These are phyloP conservation scores for Striga hermonthica DNA, from an alignment of 305 asterid species.

Conservation along the genomic window DNA sequence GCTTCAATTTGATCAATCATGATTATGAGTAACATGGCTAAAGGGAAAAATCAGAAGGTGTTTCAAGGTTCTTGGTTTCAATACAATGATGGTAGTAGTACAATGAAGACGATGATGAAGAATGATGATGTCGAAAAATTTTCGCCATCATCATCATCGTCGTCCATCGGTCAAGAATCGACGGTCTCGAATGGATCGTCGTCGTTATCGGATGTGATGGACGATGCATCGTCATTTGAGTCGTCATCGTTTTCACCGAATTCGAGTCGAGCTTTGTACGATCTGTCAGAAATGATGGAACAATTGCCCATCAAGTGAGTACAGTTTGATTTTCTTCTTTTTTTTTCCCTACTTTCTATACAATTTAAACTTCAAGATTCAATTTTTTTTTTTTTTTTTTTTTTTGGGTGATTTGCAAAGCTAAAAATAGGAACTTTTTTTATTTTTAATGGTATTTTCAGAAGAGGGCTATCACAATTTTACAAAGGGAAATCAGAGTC, in stretches of 20 bases:
- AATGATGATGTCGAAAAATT: conserved; percentile 25
- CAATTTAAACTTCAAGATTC: neutral
- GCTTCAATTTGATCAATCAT: neutral
- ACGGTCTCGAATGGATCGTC: conserved; percentile 46
- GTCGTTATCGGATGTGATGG: conserved; percentile 45
- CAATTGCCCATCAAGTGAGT: conserved; percentile 83
- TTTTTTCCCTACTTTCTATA: neutral
- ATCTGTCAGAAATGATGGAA: conserved; percentile 64
- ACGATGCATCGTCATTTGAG: conserved; percentile 57
- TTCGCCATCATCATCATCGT: conserved; percentile 33
- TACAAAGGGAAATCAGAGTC: conserved; percentile 80
- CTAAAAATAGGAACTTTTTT: conserved; percentile 1
- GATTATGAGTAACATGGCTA: conserved; percentile 39
- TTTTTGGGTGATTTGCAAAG: neutral
- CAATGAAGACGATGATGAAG: conserved; percentile 24
- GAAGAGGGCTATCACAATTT: conserved; percentile 79
- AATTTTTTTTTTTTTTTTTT: neutral
- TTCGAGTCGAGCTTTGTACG: conserved; percentile 43
- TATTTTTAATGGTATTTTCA: conserved; percentile 40
- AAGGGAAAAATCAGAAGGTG: conserved; percentile 35
- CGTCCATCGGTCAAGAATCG: conserved; percentile 48
- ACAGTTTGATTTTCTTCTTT: neutral
- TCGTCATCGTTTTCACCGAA: conserved; percentile 39
- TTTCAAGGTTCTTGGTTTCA: conserved; percentile 49
- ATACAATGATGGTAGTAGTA: neutral